Percentiles rank a stretch among this genome's conserved stretches.
Evolutionary conservation across 2,329 filamentous ascomycete species (phyloP).

Genomic region (Diaporthe humulicola): DNA sequence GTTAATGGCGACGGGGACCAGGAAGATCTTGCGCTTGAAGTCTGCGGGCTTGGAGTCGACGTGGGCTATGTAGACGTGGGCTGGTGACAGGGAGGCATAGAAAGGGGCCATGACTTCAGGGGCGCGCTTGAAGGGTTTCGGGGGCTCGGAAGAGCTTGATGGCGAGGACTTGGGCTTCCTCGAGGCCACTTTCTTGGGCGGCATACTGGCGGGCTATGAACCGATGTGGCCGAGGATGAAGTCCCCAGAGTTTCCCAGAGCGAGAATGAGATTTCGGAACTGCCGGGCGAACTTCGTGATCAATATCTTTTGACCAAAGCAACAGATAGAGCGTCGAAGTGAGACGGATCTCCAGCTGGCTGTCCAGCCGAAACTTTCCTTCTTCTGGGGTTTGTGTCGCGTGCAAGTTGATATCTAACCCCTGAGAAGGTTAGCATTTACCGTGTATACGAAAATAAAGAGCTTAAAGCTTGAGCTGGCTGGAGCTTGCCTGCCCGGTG

Average conservation of each 20-base stretch:
- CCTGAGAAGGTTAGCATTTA: neutral
- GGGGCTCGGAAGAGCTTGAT: conserved; percentile 53
- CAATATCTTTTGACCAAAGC: neutral
- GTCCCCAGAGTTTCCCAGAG: too few relatives aligned
- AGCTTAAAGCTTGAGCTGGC: conserved; percentile 8
- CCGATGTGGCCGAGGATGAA: neutral
- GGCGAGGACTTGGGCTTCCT: conserved; percentile 49
- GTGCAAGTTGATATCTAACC: neutral
- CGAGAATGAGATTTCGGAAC: neutral
- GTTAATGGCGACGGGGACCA: conserved; percentile 84
- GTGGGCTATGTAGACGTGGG: conserved; percentile 87
- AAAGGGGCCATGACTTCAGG: conserved; percentile 75
- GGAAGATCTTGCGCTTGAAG: conserved; percentile 87
- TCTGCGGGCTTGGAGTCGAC: conserved; percentile 77
- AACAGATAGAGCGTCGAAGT: neutral
- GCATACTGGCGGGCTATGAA: conserved; percentile 40
- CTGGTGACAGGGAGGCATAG: conserved; percentile 73
- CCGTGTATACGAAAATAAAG: neutral
- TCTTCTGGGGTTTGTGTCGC: neutral
- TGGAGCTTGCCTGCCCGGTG: conserved; percentile 13
- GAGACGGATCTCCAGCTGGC: neutral
- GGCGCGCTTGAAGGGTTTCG: conserved; percentile 77
- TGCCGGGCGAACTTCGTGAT: too few relatives aligned
- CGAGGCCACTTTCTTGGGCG: conserved; percentile 49
- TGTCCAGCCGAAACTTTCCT: neutral